phyloP scores from a whole-genome alignment of 2,329 filamentous ascomycete species.

The Sordariomycetes sp. region DNA sequence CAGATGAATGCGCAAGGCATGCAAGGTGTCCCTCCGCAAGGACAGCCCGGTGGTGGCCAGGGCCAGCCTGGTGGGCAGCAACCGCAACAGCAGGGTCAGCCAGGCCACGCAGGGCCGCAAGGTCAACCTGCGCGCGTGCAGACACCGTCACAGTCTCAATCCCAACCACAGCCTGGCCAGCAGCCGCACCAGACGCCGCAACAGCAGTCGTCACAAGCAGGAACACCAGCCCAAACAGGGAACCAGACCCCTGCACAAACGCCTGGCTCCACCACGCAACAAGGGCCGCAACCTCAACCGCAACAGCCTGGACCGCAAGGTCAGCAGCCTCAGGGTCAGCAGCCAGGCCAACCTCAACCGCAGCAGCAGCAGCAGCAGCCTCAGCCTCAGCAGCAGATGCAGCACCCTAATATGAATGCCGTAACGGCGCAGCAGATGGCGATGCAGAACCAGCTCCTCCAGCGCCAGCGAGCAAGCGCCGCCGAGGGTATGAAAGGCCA shows the following conservation, averaged over 20 bases:
- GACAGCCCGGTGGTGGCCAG: constrained; percentile 23
- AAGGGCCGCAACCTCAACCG: background rate
- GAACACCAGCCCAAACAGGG: constrained; percentile 29
- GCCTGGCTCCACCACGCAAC: constrained; percentile 24
- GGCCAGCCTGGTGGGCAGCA: constrained; percentile 19
- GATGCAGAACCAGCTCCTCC: constrained; percentile 22
- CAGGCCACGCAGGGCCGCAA: constrained; percentile 16
- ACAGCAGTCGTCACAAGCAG: constrained; percentile 29
- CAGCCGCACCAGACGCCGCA: constrained; percentile 36
- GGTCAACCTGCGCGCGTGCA: constrained; percentile 19
- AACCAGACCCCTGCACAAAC: constrained; percentile 41
- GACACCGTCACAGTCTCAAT: constrained; percentile 25
- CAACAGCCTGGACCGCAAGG: constrained; percentile 28
- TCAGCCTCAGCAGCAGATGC: constrained; percentile 19
- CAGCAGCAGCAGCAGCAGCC: constrained; percentile 28
- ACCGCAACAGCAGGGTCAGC: constrained; percentile 15
- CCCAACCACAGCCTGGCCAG: constrained; percentile 23
- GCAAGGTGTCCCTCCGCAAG: constrained; percentile 32
- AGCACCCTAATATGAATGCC: constrained; percentile 18
- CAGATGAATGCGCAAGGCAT: constrained; percentile 39
- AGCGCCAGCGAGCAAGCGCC: constrained; percentile 42
- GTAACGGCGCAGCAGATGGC: constrained; percentile 25
- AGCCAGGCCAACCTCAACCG: background rate
- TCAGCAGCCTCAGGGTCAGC: constrained; percentile 12
- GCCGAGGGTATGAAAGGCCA: constrained; percentile 45